Conservation (phyloP, 2,329 filamentous ascomycete species). For the Apiospora rasikravindrae region DNA sequence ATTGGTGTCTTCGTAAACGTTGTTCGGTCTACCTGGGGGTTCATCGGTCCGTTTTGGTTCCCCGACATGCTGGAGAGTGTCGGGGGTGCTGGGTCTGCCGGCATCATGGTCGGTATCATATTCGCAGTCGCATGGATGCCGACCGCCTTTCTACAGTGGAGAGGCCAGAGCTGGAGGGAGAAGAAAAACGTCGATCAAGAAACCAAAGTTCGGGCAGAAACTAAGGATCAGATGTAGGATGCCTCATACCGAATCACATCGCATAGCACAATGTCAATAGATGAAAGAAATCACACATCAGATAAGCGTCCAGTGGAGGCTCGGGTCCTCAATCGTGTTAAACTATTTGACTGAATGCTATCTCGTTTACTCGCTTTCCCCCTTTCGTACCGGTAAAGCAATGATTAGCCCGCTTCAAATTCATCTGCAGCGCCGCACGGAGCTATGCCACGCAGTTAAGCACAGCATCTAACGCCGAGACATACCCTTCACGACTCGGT, state of each 20-base stretch:
- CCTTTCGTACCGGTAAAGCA: not conserved
- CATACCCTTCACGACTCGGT: not conserved
- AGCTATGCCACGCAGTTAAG: constrained; percentile 2
- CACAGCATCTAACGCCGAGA: not conserved
- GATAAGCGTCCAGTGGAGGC: too few species aligned
- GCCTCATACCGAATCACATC: too few species aligned
- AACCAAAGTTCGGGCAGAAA: not conserved
- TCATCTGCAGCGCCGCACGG: not conserved
- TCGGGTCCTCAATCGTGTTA: too few species aligned
- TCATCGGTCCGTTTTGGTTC: constrained; percentile 51
- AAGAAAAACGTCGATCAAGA: not conserved
- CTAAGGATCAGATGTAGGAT: not conserved
- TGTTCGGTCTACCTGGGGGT: constrained; percentile 59
- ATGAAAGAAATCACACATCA: not conserved
- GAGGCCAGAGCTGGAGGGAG: constrained; percentile 24
- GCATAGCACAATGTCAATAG: not conserved
- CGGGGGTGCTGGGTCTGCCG: constrained; percentile 40
- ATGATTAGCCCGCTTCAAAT: not conserved
- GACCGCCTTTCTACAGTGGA: constrained; percentile 27
- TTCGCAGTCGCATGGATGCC: constrained; percentile 29
- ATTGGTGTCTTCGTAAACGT: constrained; percentile 65
- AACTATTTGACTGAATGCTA: too few species aligned
- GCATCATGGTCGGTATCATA: constrained; percentile 43
- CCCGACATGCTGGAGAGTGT: constrained; percentile 44
- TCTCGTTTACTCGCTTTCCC: not conserved